These are phyloP conservation scores for Amphirosellinia nigrospora DNA, from an alignment of 495 filamentous ascomycete genomes.

Conservation along the genomic window DNA sequence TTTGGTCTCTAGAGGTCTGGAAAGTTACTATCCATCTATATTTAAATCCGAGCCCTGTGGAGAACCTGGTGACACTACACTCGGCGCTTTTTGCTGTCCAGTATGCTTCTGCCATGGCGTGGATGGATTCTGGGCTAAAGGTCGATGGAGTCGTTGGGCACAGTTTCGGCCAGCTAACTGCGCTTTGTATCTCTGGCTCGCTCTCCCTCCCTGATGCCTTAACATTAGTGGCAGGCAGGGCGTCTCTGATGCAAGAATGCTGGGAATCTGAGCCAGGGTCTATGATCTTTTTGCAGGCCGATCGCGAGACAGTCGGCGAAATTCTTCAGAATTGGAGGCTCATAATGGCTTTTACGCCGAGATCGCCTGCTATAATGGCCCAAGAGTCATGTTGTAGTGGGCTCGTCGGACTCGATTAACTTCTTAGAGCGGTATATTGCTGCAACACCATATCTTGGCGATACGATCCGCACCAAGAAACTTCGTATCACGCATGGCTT, in stretches of 20 bases:
- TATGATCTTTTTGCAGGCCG: slow-evolving; percentile 52
- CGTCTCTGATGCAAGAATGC: slow-evolving; percentile 47
- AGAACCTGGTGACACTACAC: slow-evolving; percentile 53
- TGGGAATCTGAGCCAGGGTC: slow-evolving; percentile 57
- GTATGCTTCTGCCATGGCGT: slow-evolving; percentile 54
- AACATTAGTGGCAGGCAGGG: slow-evolving; percentile 50
- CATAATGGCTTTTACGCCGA: slow-evolving; percentile 30
- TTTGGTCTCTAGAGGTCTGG: slow-evolving; percentile 36
- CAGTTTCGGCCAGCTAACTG: slow-evolving; percentile 61
- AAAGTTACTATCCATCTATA: slow-evolving; percentile 55
- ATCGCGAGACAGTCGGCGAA: slow-evolving; percentile 24
- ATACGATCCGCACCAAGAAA: slow-evolving; percentile 30
- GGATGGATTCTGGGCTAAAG: slow-evolving; percentile 57
- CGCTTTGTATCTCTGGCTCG: slow-evolving; percentile 41
- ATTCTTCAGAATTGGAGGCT: slow-evolving; percentile 3
- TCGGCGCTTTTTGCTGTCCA: slow-evolving; percentile 54
- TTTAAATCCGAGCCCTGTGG: slow-evolving; percentile 48
- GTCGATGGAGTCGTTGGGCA: slow-evolving; percentile 54
- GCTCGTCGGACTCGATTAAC: slow-evolving; percentile 33
- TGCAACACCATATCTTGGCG: slow-evolving; percentile 5
- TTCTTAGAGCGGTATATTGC: slow-evolving; percentile 24
- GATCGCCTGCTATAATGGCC: slow-evolving; percentile 51
- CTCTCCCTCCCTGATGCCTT: slow-evolving; percentile 40
- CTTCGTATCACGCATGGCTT: slow-evolving; percentile 52
- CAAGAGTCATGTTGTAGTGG: slow-evolving; percentile 41